Percentiles rank a stretch among this genome's conserved stretches.
Evolutionary conservation across 129 eudicot genomes (phyloP).

Genomic region (Kitagawia praeruptora): DNA sequence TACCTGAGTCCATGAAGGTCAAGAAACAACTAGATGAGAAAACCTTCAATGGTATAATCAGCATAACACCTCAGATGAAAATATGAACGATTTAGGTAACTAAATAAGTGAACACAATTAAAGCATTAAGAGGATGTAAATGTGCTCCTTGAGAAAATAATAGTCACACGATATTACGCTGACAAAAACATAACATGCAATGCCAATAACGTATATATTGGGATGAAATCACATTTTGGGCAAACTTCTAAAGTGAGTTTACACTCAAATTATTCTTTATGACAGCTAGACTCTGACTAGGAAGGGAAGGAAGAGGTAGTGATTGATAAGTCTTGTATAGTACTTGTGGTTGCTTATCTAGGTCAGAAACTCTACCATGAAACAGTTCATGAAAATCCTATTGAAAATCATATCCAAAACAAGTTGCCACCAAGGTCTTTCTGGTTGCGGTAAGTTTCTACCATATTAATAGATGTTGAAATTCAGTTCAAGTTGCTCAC

Average conservation of each 20-base stretch:
- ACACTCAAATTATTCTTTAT: neutral
- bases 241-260: neutral
- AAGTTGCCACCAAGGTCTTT: neutral
- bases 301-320: neutral
- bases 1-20: slow-evolving; percentile 50
- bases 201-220: neutral
- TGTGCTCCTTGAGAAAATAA: neutral
- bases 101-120: neutral
- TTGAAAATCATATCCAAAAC: neutral
- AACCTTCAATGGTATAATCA: neutral
- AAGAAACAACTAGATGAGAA: slow-evolving; percentile 12
- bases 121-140: neutral
- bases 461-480: neutral
- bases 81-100: neutral
- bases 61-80: neutral
- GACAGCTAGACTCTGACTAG: neutral
- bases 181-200: neutral
- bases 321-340: neutral
- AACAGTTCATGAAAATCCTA: neutral
- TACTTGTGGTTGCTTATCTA: neutral
- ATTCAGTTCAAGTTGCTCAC: neutral
- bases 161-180: neutral
- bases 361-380: neutral
- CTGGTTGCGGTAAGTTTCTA: neutral
- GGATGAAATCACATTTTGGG: neutral